Evolutionary conservation across 2,329 filamentous ascomycete species (phyloP).

Genomic region (Microdochium bolleyi): DNA sequence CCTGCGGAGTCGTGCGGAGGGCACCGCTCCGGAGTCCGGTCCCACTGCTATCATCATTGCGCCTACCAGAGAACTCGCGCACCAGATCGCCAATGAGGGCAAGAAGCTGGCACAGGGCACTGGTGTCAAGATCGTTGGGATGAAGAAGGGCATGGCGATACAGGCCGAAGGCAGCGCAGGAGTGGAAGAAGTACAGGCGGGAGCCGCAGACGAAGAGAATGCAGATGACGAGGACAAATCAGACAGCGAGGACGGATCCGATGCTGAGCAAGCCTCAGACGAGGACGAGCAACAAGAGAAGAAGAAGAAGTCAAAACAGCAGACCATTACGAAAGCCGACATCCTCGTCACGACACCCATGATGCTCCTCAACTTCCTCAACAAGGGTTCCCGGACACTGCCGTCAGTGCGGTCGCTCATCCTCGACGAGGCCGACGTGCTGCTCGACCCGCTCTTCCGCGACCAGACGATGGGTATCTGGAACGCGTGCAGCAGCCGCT

Average conservation of each 20-base stretch:
- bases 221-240: conserved; percentile 28
- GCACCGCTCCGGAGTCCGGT: conserved; percentile 34
- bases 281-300: conserved; percentile 20
- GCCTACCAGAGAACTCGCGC: conserved; percentile 70
- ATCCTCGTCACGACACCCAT: conserved; percentile 77
- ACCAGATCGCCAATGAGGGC: conserved; percentile 78
- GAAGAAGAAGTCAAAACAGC: conserved; percentile 13
- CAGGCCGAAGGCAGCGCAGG: conserved; percentile 33
- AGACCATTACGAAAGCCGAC: conserved; percentile 61
- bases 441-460: conserved; percentile 83
- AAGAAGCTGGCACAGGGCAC: conserved; percentile 73
- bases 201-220: conserved; percentile 12
- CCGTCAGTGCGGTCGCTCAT: conserved; percentile 67
- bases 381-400: conserved; percentile 39
- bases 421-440: conserved; percentile 90
- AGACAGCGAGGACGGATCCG: conserved; percentile 24
- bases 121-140: conserved; percentile 68
- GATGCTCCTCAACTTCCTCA: conserved; percentile 66
- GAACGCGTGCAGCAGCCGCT: conserved; percentile 63
- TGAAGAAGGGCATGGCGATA: conserved; percentile 79
- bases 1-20: conserved; percentile 43
- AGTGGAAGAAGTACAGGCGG: conserved; percentile 17
- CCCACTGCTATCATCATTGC: conserved; percentile 66
- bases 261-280: conserved; percentile 8
- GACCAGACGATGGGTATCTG: conserved; percentile 83